Percentiles rank a stretch among this genome's conserved stretches.
phyloP scores from a whole-genome alignment of 306 rosid species.

The Gynostemma pentaphyllum region DNA sequence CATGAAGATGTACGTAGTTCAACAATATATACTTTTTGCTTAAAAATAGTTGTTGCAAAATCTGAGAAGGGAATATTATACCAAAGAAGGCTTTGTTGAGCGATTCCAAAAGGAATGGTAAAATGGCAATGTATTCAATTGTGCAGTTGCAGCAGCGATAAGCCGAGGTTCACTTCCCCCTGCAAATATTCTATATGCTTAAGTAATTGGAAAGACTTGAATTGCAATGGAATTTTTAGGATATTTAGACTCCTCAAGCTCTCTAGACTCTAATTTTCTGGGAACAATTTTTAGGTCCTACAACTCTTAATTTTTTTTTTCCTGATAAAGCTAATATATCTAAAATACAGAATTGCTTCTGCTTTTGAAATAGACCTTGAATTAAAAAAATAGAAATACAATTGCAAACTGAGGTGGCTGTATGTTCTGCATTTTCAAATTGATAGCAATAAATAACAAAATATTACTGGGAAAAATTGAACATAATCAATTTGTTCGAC shows the following conservation, averaged over 20 bases:
- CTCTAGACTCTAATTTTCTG: neutral
- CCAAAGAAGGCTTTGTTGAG: slow-evolving; percentile 89
- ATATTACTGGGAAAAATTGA: neutral
- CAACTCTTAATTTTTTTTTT: neutral
- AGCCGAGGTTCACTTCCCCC: slow-evolving; percentile 89
- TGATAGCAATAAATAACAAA: neutral
- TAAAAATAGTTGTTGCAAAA: too few species aligned
- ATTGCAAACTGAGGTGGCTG: neutral
- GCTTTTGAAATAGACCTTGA: neutral
- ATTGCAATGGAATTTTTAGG: neutral
- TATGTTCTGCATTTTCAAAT: neutral
- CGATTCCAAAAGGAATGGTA: slow-evolving; percentile 99
- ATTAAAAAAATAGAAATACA: neutral
- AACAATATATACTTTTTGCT: too few species aligned
- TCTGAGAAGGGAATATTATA: slow-evolving; percentile 23
- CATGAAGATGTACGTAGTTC: neutral
- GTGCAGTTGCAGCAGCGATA: slow-evolving; percentile 72
- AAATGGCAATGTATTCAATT: slow-evolving; percentile 82
- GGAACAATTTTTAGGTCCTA: neutral
- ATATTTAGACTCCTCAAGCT: neutral
- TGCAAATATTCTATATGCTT: slow-evolving; percentile 17
- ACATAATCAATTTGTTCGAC: neutral
- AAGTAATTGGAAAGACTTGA: neutral
- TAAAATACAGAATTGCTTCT: neutral
- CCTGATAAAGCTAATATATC: neutral